phyloP scores from a whole-genome alignment of 768 basidiomycete genomes.

The Termitomyces sp. region DNA sequence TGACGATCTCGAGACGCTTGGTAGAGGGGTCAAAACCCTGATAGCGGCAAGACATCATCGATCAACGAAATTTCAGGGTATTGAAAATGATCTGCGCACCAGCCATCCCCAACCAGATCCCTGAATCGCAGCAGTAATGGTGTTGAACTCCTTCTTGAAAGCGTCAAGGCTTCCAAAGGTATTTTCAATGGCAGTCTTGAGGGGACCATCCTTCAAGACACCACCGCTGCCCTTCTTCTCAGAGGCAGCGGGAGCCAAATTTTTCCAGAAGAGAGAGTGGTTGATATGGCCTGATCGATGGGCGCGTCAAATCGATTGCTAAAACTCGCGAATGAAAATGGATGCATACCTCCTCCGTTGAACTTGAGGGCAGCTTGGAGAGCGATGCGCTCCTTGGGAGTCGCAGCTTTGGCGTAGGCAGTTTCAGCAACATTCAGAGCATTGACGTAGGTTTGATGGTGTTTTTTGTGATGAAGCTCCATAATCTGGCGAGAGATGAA shows the following conservation, averaged over 20 bases:
- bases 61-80: not conserved
- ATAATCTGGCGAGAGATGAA: conserved; percentile 90
- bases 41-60: not conserved
- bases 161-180: conserved; percentile 68
- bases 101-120: conserved; percentile 98
- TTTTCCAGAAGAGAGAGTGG: conserved; percentile 96
- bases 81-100: conserved; percentile 41
- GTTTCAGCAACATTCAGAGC: conserved; percentile 88
- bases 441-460: conserved; percentile 93
- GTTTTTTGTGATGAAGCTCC: conserved; percentile 91
- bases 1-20: conserved; percentile 77
- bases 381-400: conserved; percentile 77
- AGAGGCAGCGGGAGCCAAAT: conserved; percentile 63
- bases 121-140: conserved; percentile 80
- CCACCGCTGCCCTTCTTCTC: conserved; percentile 59
- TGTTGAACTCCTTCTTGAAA: conserved; percentile 79
- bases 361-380: conserved; percentile 92
- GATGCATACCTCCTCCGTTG: conserved; percentile 83
- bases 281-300: conserved; percentile 74
- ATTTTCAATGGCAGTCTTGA: conserved; percentile 58
- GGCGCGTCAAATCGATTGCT: conserved; percentile 12
- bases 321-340: conserved; percentile 7
- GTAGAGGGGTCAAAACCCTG: conserved; percentile 67
- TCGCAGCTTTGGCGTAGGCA: conserved; percentile 57
- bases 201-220: conserved; percentile 50